Percentiles rank a stretch among this genome's conserved stretches.
Evolutionary conservation across 495 filamentous ascomycete genomes (phyloP).

Genomic region (Lasiosphaeriaceae sp.): DNA sequence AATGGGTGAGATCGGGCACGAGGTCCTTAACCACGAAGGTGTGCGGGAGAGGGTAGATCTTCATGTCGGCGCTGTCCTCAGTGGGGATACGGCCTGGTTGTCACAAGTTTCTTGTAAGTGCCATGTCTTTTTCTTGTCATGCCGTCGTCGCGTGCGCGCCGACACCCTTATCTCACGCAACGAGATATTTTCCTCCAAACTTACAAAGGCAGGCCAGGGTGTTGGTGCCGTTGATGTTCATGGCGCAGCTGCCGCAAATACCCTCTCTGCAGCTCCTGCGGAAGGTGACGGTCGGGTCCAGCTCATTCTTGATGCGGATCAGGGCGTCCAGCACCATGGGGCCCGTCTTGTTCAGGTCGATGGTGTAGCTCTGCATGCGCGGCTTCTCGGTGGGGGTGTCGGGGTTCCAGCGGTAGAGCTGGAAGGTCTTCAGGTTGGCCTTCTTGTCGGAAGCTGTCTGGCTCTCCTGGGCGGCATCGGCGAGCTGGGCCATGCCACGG

Average conservation of each 20-base stretch:
- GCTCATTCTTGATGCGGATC: constrained; percentile 98
- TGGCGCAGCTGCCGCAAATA: constrained; percentile 96
- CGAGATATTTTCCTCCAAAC: constrained; percentile 29
- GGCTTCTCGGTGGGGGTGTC: constrained; percentile 88
- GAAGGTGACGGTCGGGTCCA: constrained; percentile 96
- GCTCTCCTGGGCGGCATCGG: constrained; percentile 38
- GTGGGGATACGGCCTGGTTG: constrained; percentile 83
- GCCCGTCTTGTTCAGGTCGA: constrained; percentile 97
- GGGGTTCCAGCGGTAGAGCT: constrained; percentile 98
- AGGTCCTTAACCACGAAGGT: constrained; percentile 99
- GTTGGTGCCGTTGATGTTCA: constrained; percentile 99
- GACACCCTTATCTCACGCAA: too few relatives aligned
- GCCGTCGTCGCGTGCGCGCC: too few relatives aligned
- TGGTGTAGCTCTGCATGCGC: constrained; percentile 85
- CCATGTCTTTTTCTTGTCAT: constrained; percentile 1
- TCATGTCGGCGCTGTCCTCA: constrained; percentile 72
- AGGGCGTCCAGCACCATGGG: constrained; percentile 97
- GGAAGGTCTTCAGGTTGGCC: constrained; percentile 75
- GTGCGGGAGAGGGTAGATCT: constrained; percentile 98
- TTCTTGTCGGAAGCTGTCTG: constrained; percentile 48
- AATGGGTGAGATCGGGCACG: constrained; percentile 92
- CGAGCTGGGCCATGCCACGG: constrained; percentile 43
- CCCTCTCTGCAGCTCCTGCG: constrained; percentile 92
- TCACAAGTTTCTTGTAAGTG: constrained; percentile 4
- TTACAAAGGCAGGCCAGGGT: constrained; percentile 96